Base-by-base conservation (phyloP, 225 moss, liverwort and hornwort genomes). In the Physcomitrium patens region DNA sequence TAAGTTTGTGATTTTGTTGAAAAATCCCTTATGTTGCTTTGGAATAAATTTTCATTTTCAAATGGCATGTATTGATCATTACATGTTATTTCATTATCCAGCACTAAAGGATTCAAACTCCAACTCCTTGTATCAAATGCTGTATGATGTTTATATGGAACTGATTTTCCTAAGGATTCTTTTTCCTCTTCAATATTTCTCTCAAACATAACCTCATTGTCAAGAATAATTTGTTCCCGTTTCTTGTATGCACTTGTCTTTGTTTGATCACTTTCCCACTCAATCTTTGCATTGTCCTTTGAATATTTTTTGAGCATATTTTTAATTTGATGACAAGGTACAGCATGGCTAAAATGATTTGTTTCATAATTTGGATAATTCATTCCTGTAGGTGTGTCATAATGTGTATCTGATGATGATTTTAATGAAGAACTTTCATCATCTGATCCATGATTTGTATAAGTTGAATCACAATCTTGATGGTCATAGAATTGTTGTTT, bases 271-370 rank as follows among this genome's bases (percentile, higher is more conserved):
- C 63, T 64, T 65, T 70, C 0, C 41, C 2, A 16, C 7, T 74
- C 5, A 12, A 50, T 57, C 8, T 52, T 41, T 37, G 15, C 12
- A 27, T 65, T 5, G 7, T 53, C 60, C 43, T 43, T 55, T 23
- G 61, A 65, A 50, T 42, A 5, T 0, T 74, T 49, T 5, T 61
- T 60, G 0, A 47, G 3, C 45, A 74, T 28, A 7, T 70, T 74
- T 50, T 84, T 28, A 28, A 74, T n/a, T 61, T 80, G 51, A 31
- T 31, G 67, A 71, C 10, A 77, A 56, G 80, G 80, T 31, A 84
- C 48, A 71, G 55, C 3, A 7, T 77, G 74, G 31, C 77, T 73
- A 49, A 74, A 80, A 16, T 62, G 22, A 28, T 56, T 22, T 13
- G 9, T 3, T 43, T 15, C 15, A 12, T 74, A 28, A 9, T 0